phyloP scores from a whole-genome alignment of 169 alveolate species.

The Eimeria zaria region DNA sequence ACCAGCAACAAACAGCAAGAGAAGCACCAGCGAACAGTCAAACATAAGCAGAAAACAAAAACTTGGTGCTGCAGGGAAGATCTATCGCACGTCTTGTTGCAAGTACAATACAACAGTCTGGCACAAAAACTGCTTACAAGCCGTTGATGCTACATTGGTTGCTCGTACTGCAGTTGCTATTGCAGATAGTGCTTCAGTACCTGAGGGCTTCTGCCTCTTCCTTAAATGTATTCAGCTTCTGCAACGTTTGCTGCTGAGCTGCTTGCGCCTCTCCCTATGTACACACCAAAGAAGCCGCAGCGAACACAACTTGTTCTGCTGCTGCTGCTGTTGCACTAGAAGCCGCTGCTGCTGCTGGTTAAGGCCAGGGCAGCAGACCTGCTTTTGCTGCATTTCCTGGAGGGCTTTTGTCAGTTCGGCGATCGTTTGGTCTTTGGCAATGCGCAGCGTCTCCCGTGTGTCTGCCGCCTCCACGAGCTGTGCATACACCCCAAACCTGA shows the following conservation, averaged over 20 bases:
- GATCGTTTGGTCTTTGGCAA: slow-evolving; percentile 25
- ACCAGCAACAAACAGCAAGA: slow-evolving; percentile 14
- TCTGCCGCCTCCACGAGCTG: slow-evolving; percentile 65
- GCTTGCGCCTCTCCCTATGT: slow-evolving; percentile 69
- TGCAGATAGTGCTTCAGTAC: slow-evolving; percentile 16
- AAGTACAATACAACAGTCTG: not conserved
- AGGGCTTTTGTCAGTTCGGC: slow-evolving; percentile 51
- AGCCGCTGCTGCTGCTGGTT: not conserved
- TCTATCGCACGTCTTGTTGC: not conserved
- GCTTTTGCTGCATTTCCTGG: slow-evolving; percentile 63
- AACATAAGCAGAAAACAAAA: not conserved
- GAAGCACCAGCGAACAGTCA: not conserved
- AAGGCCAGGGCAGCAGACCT: not conserved
- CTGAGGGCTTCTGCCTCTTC: slow-evolving; percentile 68
- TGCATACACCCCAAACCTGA: not conserved
- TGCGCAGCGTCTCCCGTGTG: slow-evolving; percentile 18
- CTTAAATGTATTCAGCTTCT: slow-evolving; percentile 15
- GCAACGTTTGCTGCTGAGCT: slow-evolving; percentile 53
- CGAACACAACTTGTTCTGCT: not conserved
- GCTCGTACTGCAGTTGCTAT: slow-evolving; percentile 20
- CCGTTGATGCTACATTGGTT: not conserved
- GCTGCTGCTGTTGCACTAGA: not conserved
- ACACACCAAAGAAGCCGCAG: not conserved
- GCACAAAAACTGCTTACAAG: not conserved
- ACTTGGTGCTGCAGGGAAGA: not conserved